Evolutionary conservation across 805 yeast genomes (phyloP), one percentile per base, ranked within the genome.

Genomic region (Candida coleopterorum): DNA sequence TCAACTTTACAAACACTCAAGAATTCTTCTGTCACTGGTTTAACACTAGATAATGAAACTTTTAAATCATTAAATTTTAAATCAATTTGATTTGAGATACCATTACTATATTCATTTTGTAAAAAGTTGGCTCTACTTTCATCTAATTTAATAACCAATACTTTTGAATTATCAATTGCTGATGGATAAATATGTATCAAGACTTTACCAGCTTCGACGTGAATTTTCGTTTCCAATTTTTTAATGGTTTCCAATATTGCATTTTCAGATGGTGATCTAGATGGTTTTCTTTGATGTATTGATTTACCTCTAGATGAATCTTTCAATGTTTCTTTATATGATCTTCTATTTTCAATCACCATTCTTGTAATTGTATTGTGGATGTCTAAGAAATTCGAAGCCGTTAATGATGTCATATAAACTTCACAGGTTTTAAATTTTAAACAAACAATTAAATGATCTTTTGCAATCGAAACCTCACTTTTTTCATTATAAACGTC

Each of bases 371-470:
- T 61, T 2, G 93, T 79, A 38, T 79, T 79, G 49, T 76, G 74
- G 30, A 93, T 80, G 56, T 89, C 96, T 44, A 81, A 69, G 21
- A 86, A 64, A 49, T 84, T 87, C 0, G 96, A 81, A 0, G 93
- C 93, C 0, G 95, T 81, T 50, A 93, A 68, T 0, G 95, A 87
- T 0, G 97, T 89, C 41, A 83, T 64, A 49, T 75, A 86, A 2
- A 85, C 50, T 39, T 75, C 76, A 11, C 81, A 66, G 0, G 75
- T 62, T 2, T 68, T 76, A 43, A 81, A 68, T 9, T 63, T 60
- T 2, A 74, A 53, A 2, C 62, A 56, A 0, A 77, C 82, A 40
- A 66, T 72, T 5, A 89, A 58, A 34, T 77, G 74, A 52, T 88
- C 95, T 18, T 77, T 74, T 32, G 65, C 57, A 16, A 67, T 52